Percentiles rank a stretch among this genome's conserved stretches.
Conservation (phyloP, 352 stramenopile species). For the Elongisporangium senticosum region DNA sequence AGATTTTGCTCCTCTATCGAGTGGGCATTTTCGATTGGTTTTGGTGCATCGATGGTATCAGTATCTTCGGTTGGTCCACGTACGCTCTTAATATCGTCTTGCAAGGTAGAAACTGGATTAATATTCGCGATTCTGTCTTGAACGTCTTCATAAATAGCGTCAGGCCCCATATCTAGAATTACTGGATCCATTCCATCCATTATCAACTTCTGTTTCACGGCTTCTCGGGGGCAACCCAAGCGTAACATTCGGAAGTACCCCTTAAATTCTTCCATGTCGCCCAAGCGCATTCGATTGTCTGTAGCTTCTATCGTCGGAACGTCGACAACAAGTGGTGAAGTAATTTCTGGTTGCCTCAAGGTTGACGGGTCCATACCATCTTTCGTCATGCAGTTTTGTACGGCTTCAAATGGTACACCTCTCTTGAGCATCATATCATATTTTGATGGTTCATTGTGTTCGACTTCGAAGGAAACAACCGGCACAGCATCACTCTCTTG, state of each 20-base stretch:
- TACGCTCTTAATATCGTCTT: conserved; percentile 63
- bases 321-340: conserved; percentile 1
- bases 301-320: not conserved
- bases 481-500: not conserved
- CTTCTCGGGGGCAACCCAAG: conserved; percentile 85
- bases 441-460: conserved; percentile 16
- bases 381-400: conserved; percentile 71
- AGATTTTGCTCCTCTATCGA: conserved; percentile 12
- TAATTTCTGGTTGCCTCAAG: conserved; percentile 9
- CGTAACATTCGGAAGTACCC: conserved; percentile 95
- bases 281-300: conserved; percentile 14
- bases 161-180: conserved; percentile 52
- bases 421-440: conserved; percentile 62
- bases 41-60: conserved; percentile 1
- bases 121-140: conserved; percentile 38
- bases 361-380: conserved; percentile 45
- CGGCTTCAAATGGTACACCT: conserved; percentile 63
- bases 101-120: conserved; percentile 24
- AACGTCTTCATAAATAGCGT: conserved; percentile 59
- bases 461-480: not conserved
- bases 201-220: conserved; percentile 88
- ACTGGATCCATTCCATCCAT: conserved; percentile 85
- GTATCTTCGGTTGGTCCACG: conserved; percentile 14
- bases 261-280: conserved; percentile 64
- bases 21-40: conserved; percentile 1